phyloP scores from a whole-genome alignment of 768 basidiomycete genomes.

The Erythrobasidium yunnanense region DNA sequence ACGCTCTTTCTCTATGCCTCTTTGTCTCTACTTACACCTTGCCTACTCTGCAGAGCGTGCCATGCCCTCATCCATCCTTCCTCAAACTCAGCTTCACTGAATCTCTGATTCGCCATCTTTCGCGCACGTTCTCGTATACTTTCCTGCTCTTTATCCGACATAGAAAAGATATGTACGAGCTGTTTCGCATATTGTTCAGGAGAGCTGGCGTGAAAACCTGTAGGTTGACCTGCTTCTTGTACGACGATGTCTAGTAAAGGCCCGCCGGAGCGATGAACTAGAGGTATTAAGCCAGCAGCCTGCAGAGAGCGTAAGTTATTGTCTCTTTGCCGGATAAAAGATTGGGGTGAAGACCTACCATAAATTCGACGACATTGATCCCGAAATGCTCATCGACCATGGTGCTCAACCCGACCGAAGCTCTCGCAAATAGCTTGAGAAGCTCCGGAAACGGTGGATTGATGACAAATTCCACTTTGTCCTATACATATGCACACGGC shows the following conservation, averaged over 20 bases:
- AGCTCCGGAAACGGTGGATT: conserved; percentile 70
- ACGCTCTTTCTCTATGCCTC: too few relatives aligned
- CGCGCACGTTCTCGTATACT: neutral
- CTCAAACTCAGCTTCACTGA: conserved; percentile 21
- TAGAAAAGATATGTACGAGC: neutral
- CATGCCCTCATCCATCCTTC: conserved; percentile 21
- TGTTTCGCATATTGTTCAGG: conserved; percentile 14
- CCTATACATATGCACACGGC: conserved; percentile 43
- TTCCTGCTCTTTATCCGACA: conserved; percentile 1
- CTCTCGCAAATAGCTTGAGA: conserved; percentile 57
- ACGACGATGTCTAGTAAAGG: conserved; percentile 84
- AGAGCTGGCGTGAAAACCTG: conserved; percentile 42
- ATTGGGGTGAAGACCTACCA: conserved; percentile 51
- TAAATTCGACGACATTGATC: conserved; percentile 93
- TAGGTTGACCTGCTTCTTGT: conserved; percentile 53
- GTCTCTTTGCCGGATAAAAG: neutral
- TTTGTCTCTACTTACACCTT: neutral
- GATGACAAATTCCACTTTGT: conserved; percentile 62
- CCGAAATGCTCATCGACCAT: conserved; percentile 99
- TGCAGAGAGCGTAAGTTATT: conserved; percentile 39
- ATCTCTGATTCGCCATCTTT: neutral
- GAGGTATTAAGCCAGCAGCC: conserved; percentile 88
- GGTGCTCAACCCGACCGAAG: conserved; percentile 79
- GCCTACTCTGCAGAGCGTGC: neutral
- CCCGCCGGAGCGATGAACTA: conserved; percentile 85